These are phyloP conservation scores for Dipodascus albidus DNA, from an alignment of 805 yeast genomes.

Conservation along the genomic window DNA sequence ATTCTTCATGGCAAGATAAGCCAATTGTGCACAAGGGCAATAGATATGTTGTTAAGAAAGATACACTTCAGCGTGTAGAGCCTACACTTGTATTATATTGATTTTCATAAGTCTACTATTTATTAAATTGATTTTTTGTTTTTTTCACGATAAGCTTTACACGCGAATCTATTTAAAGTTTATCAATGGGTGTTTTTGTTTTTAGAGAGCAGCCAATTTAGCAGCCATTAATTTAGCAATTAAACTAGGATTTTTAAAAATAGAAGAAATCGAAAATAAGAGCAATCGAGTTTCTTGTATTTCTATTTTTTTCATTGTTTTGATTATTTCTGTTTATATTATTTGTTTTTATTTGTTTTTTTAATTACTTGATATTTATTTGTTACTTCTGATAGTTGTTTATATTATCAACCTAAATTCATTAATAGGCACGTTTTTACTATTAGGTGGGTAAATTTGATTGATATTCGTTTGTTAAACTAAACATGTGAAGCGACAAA, in stretches of 20 bases:
- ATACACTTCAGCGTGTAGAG: constrained; percentile 5
- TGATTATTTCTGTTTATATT: too few species aligned
- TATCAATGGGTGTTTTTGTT: too few species aligned
- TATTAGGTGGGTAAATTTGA: too few species aligned
- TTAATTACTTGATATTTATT: neutral
- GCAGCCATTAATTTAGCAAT: too few species aligned
- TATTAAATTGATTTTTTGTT: constrained; percentile 1
- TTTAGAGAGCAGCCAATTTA: neutral
- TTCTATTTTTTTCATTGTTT: neutral
- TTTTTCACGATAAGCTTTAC: constrained; percentile 6
- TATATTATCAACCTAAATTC: too few species aligned
- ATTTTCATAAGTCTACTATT: neutral
- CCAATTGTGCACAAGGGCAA: constrained; percentile 13
- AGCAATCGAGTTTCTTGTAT: constrained; percentile 1
- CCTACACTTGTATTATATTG: constrained; percentile 1
- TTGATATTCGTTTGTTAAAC: too few species aligned
- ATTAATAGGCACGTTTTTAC: too few species aligned
- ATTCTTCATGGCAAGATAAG: constrained; percentile 17
- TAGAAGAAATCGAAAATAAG: neutral
- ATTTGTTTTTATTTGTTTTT: too few species aligned
- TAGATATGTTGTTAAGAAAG: constrained; percentile 13
- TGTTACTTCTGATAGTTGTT: too few species aligned
- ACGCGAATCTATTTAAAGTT: neutral
- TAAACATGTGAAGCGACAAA: too few species aligned
- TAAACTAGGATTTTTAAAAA: neutral